phyloP scores from a whole-genome alignment of 2,329 filamentous ascomycete species.

The Zymoseptoria brevis region DNA sequence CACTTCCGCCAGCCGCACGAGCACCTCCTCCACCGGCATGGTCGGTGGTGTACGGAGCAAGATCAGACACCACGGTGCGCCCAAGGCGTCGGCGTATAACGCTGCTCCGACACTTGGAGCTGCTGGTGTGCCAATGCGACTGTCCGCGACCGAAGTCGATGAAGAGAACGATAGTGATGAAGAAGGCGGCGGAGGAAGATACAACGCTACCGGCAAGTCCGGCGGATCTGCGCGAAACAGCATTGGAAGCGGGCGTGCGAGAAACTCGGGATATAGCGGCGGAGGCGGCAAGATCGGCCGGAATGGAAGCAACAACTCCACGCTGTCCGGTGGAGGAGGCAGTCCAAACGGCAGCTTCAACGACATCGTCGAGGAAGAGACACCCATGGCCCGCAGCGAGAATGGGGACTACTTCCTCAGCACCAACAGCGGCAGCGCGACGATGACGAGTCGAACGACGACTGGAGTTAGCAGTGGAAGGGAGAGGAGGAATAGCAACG shows the following conservation, averaged over 20 bases:
- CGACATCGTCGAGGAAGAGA: conserved; percentile 37
- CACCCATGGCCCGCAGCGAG: conserved; percentile 36
- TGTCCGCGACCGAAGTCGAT: conserved; percentile 93
- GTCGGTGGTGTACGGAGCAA: conserved; percentile 62
- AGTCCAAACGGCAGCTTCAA: conserved; percentile 35
- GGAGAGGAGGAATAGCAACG: conserved; percentile 35
- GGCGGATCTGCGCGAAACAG: conserved; percentile 53
- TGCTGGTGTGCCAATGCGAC: conserved; percentile 77
- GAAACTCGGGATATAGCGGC: conserved; percentile 28
- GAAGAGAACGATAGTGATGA: conserved; percentile 70
- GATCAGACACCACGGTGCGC: conserved; percentile 80
- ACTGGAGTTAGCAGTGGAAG: neutral
- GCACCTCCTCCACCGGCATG: conserved; percentile 30
- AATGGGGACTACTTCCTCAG: conserved; percentile 35
- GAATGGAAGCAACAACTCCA: conserved; percentile 44
- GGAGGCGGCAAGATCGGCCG: conserved; percentile 2
- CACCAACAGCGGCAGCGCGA: conserved; percentile 25
- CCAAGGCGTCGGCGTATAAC: conserved; percentile 68
- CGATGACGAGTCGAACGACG: neutral
- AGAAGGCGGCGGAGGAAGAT: conserved; percentile 45
- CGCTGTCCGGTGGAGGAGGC: conserved; percentile 40
- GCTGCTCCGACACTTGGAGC: conserved; percentile 62
- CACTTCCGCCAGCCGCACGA: conserved; percentile 19
- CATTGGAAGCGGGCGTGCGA: conserved; percentile 36
- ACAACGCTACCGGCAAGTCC: conserved; percentile 64